Evolutionary conservation across 2,329 filamentous ascomycete genomes (phyloP), one percentile per base, ranked within the genome.

Genomic region (Dactylellina parvicollis): DNA sequence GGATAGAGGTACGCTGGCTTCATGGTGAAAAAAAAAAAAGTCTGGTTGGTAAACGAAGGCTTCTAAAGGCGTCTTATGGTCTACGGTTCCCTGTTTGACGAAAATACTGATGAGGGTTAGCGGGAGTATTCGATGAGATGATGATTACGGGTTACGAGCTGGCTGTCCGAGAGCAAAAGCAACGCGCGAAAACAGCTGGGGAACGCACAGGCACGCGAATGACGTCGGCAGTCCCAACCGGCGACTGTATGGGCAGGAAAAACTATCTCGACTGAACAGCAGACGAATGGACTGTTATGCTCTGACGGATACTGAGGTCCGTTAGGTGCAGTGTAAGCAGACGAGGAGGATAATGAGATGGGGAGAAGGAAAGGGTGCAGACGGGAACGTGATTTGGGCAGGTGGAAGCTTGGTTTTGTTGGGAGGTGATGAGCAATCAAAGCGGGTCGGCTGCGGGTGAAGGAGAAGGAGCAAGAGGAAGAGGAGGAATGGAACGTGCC

Each of bases 1-100:
- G 69, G 69, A 20, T 55, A 55, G 4, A 66, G 49, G 4, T 38
- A 16, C 28, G 10, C 60, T 18, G 42, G 42, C 55, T 73, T 73
- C 69, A 73, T 73, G 8, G 18, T 73, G 60, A 52, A 36, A 36
- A 60, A 26, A 54, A 44, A 36, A 34, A 54, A n/a, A 46, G 24
- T 30, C 30, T 52, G 12, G 30, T 12, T 40, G 42, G 12, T 46
- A 16, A 34, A 20, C 12, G 47, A 32, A 52, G n/a, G 30, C 1
- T 38, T 7, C n/a, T 32, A 4, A 36, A 20, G 3, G n/a, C 16
- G 28, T n/a, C 30, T 32, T 32, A 32, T 32, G n/a, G 20, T 49
- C 24, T 30, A 49, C 46, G 46, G 20, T 10, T 46, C 24, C 22
- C 46, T 49, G 16, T 30, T 12, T 26, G 30, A 16, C 22, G 24